These are phyloP conservation scores for Echeveria elegans DNA, from an alignment of 164 flowering plant genomes.

Conservation along the genomic window DNA sequence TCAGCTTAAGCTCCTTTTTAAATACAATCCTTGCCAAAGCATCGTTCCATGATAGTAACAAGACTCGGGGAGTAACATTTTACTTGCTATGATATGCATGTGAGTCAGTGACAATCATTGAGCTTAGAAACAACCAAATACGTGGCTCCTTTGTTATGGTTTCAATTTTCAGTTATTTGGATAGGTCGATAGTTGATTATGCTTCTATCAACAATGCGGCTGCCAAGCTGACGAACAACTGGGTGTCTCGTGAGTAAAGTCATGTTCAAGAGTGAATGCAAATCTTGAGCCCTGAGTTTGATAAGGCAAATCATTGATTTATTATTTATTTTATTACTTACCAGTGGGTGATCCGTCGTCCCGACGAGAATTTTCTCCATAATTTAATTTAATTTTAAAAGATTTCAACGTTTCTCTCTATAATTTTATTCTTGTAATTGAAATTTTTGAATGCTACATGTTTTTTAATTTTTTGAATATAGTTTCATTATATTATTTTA, in stretches of 20 bases:
- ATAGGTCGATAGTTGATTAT: neutral
- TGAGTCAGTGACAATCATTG: slow-evolving; percentile 4
- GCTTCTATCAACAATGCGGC: neutral
- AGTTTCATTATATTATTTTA: too few relatives aligned
- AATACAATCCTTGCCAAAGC: neutral
- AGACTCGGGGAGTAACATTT: neutral
- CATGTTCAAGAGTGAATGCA: neutral
- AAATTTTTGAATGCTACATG: too few relatives aligned
- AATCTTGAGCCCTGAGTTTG: slow-evolving; percentile 7
- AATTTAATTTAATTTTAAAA: too few relatives aligned
- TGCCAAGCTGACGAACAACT: neutral
- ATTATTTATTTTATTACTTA: too few relatives aligned
- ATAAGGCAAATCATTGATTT: too few relatives aligned
- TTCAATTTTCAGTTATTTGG: neutral
- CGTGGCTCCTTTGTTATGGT: neutral
- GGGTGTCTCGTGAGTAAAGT: slow-evolving; percentile 1
- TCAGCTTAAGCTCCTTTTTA: neutral
- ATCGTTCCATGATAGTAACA: too few relatives aligned
- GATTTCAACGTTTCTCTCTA: too few relatives aligned
- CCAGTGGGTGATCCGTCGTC: too few relatives aligned
- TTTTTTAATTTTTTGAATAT: too few relatives aligned
- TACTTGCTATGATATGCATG: neutral
- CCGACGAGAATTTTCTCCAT: too few relatives aligned
- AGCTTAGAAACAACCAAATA: neutral
- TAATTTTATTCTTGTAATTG: too few relatives aligned